A percentile compares a stretch with the other conserved stretches of the same genome.
phyloP scores from a whole-genome alignment of 345 rosid species.

The Eucalyptus victrix region DNA sequence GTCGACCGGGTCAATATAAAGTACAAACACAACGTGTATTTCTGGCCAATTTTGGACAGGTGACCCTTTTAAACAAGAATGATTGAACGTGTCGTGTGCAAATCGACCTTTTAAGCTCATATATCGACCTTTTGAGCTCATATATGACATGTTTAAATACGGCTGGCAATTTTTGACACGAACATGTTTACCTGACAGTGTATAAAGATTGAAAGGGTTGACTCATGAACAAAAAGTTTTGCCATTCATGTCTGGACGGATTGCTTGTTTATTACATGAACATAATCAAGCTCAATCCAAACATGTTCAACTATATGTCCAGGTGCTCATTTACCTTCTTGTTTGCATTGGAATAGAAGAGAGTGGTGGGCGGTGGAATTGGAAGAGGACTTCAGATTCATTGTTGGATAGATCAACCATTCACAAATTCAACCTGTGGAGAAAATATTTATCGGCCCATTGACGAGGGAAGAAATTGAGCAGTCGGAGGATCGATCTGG shows the following conservation, averaged over 20 bases:
- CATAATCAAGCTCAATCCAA: neutral
- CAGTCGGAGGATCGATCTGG: neutral
- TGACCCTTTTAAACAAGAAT: neutral
- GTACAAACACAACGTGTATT: rapidly evolving
- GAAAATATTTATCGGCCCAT: neutral
- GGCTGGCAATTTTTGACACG: neutral
- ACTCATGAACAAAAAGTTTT: neutral
- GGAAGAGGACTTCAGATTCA: neutral
- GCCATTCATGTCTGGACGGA: neutral
- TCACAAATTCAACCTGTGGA: neutral
- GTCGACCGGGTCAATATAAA: neutral
- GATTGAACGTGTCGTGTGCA: neutral
- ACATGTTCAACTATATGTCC: neutral
- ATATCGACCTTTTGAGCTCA: neutral
- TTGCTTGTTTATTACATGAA: neutral
- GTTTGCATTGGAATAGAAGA: neutral
- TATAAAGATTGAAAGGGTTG: neutral
- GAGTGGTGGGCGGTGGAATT: neutral
- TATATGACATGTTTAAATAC: neutral
- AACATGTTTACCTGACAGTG: neutral
- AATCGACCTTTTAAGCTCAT: neutral
- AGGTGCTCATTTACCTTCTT: neutral
- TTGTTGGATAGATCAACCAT: neutral
- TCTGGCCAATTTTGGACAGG: neutral
- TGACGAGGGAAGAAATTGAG: neutral